Conservation (phyloP, 2,329 filamentous ascomycete species). For the Penicillium fuscoglaucum region DNA sequence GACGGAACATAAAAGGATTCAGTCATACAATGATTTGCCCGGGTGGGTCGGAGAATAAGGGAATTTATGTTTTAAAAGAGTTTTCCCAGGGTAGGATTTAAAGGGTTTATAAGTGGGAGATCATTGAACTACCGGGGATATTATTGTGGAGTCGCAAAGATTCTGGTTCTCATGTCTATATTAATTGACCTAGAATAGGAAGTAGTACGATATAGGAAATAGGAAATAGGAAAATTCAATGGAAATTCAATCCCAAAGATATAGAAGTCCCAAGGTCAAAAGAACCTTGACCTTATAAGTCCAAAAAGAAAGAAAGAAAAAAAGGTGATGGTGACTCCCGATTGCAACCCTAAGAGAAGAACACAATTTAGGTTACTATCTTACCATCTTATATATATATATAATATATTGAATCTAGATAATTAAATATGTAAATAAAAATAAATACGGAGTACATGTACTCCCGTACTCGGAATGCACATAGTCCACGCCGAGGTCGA, state of each 20-base stretch:
- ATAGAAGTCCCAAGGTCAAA: not conserved
- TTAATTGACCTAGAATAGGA: not conserved
- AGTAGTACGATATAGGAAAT: not conserved
- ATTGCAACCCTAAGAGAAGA: too few species aligned
- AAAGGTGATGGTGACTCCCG: too few species aligned
- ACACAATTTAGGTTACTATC: too few species aligned
- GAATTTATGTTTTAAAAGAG: not conserved
- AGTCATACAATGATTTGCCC: slow-evolving; percentile 13
- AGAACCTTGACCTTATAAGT: not conserved
- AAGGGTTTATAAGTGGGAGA: not conserved
- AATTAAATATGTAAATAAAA: not conserved
- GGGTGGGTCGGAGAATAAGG: slow-evolving; percentile 24
- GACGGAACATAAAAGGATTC: slow-evolving; percentile 26
- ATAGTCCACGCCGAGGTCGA: slow-evolving; percentile 30
- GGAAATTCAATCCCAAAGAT: not conserved
- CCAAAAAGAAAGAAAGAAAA: not conserved
- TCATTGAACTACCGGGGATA: not conserved
- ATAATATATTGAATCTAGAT: not conserved
- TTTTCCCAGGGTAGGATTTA: not conserved
- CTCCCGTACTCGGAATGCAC: slow-evolving; percentile 24
- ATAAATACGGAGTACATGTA: not conserved
- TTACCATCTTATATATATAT: not conserved
- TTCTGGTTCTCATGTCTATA: not conserved
- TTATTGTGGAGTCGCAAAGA: not conserved
- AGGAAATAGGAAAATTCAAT: not conserved